Percentiles rank a stretch among this genome's conserved stretches.
Conservation (phyloP, 1,284 basidiomycete genomes). For the Pascua guehoae region DNA sequence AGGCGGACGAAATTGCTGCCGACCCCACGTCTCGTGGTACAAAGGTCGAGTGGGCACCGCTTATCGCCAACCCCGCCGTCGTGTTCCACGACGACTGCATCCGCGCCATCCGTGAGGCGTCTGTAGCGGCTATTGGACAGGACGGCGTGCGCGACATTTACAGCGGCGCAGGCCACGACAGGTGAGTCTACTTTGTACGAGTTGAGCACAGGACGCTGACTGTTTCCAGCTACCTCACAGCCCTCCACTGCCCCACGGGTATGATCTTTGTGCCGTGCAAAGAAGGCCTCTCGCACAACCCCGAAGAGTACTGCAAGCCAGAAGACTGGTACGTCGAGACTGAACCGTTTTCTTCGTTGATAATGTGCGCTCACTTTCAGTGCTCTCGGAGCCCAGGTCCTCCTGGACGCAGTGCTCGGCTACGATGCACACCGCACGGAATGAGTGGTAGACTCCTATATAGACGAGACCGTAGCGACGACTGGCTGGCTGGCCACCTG, state of each 20-base stretch:
- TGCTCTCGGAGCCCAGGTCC: conserved; percentile 16
- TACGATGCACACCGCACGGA: conserved; percentile 3
- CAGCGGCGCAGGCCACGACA: conserved; percentile 28
- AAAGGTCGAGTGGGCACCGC: conserved; percentile 9
- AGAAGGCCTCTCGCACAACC: conserved; percentile 32
- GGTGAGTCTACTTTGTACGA: conserved; percentile 7
- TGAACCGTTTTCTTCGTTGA: too few species aligned
- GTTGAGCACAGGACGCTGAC: too few species aligned
- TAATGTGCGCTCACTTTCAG: too few species aligned
- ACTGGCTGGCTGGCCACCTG: too few species aligned
- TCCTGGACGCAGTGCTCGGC: conserved; percentile 20
- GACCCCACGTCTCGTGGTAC: not conserved
- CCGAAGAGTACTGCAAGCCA: conserved; percentile 27
- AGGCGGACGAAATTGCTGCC: conserved; percentile 7
- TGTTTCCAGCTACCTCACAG: conserved; percentile 4
- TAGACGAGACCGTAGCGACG: not conserved
- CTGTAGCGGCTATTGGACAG: conserved; percentile 5
- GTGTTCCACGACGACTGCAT: conserved; percentile 12
- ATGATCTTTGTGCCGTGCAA: conserved; percentile 37
- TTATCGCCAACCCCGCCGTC: conserved; percentile 12
- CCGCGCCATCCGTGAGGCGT: conserved; percentile 5
- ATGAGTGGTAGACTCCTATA: not conserved
- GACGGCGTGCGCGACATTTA: conserved; percentile 12
- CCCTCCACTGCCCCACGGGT: conserved; percentile 22
- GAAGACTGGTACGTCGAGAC: conserved; percentile 16